Evolutionary conservation across 345 rosid genomes (phyloP), one percentile per base, ranked within the genome.

Genomic region (Hibiscus mutabilis): DNA sequence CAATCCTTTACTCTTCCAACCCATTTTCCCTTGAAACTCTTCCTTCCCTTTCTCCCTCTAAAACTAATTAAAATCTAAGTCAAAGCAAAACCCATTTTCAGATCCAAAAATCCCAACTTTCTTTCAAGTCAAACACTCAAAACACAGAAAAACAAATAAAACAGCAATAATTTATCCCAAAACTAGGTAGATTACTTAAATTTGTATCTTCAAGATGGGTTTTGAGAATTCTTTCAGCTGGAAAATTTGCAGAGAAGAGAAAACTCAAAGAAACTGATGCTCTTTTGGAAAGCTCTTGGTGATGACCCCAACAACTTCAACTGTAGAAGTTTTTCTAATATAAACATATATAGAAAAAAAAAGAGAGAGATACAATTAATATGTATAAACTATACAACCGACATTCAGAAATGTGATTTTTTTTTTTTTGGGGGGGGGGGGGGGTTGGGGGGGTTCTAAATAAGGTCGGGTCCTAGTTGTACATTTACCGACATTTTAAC

Each of bases 1-100:
- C 1, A 78, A 73, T 68, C 85, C 89, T 81, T 80, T 83, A 68
- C 77, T 78, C 89, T 83, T 88, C 93, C 89, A 85, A 77, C 68
- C 27, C 91, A 88, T 86, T 22, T 61, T 31, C 82, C 7, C 15
- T 46, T 5, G 18, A 25, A 46, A 15, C 31, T 47, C 63, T 42
- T 44, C 11, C 12, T 42, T 37, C 11, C 0, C 14, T 69, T 7
- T 68, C 68, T 67, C 22, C 55, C 22, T 63, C 66, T 31, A 60
- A 49, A 70, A 46, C 83, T 74, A 75, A 73, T 52, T 37, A 58
- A 74, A 79, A 67, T 44, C 83, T 76, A 75, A 76, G 58, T 29
- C 69, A 76, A 79, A 37, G 42, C 42, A 70, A 75, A 73, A 66
- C 77, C 74, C 79, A 74, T 72, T 40, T n/a, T 77, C 87, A 79